A percentile compares a stretch with the other conserved stretches of the same genome.
Conservation (phyloP, 495 filamentous ascomycete species). For the Talaromyces adpressus region DNA sequence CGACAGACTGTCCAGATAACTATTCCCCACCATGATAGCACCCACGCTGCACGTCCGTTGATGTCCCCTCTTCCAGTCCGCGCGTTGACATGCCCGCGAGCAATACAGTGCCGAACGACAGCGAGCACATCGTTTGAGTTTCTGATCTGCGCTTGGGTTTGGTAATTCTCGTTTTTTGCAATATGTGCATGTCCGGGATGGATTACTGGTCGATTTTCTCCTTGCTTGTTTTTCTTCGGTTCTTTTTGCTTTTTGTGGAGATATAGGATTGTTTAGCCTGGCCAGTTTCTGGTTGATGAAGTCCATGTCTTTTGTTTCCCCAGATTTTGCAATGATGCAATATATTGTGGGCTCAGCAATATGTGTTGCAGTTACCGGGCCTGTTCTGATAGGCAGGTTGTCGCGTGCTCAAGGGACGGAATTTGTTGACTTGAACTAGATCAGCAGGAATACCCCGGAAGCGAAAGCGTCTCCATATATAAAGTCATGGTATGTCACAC, state of each 20-base stretch:
- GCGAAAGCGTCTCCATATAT: background rate
- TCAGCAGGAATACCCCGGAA: background rate
- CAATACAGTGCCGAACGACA: constrained; percentile 45
- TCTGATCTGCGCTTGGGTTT: background rate
- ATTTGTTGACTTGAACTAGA: background rate
- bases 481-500: background rate
- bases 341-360: background rate
- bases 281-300: constrained; percentile 6
- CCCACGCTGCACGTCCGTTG: constrained; percentile 29
- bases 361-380: background rate
- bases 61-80: constrained; percentile 29
- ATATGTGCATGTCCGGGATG: constrained; percentile 1
- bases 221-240: background rate
- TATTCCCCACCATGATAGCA: constrained; percentile 7
- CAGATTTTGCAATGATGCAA: background rate
- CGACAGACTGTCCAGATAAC: background rate
- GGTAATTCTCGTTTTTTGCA: constrained; percentile 7
- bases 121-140: constrained; percentile 23
- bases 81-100: constrained; percentile 31
- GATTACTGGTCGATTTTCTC: background rate
- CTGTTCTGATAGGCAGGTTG: background rate
- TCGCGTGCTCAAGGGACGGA: background rate
- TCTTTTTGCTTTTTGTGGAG: background rate
- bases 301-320: background rate
- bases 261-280: background rate